Conservation (phyloP, 768 basidiomycete genomes). For the Neoboletus brunneissimus region DNA sequence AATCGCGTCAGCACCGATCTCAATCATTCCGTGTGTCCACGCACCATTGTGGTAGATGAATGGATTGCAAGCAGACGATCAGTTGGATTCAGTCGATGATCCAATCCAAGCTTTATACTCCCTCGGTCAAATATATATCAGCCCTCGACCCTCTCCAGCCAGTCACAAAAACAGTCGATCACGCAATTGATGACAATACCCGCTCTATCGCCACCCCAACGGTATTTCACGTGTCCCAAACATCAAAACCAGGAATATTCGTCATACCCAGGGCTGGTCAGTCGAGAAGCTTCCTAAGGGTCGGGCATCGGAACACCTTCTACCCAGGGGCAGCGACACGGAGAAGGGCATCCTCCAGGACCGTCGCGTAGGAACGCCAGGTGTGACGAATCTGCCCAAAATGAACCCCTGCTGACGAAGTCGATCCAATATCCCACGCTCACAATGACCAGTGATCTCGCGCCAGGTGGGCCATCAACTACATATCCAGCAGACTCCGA, state of each 20-base stretch:
- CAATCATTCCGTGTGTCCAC: not conserved
- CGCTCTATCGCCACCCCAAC: no score
- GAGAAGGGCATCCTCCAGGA: no score
- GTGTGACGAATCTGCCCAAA: no score
- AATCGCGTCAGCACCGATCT: constrained; percentile 1
- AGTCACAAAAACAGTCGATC: not conserved
- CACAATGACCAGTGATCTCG: not conserved
- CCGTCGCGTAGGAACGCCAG: no score
- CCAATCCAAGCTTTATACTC: constrained; percentile 1
- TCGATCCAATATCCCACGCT: not conserved
- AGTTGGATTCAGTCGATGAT: not conserved
- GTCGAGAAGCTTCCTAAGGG: no score
- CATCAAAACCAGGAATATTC: no score
- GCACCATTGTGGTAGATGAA: constrained; percentile 20
- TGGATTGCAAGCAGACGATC: constrained; percentile 1
- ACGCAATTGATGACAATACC: not conserved
- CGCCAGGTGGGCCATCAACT: not conserved
- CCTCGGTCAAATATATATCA: not conserved
- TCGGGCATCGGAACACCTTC: no score
- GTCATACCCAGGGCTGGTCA: no score
- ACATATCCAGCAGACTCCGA: not conserved
- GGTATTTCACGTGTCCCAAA: no score
- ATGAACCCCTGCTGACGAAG: no score
- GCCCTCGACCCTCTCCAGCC: no score
- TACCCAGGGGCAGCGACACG: no score